phyloP scores from a whole-genome alignment of 2,329 filamentous ascomycete species.

The Epichloe brachyelytri region DNA sequence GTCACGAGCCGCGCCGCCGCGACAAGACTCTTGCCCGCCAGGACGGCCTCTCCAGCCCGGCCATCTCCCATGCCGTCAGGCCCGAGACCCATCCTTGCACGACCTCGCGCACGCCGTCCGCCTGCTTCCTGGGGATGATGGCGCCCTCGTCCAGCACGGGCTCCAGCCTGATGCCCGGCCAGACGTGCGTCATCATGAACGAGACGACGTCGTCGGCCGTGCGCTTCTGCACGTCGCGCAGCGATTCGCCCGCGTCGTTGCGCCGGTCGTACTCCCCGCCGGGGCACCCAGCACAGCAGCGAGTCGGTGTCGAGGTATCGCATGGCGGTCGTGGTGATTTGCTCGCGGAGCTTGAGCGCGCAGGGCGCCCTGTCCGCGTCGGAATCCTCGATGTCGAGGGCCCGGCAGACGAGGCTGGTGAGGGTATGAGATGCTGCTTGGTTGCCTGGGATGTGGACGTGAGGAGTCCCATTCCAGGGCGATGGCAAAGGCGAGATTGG shows the following conservation, averaged over 20 bases:
- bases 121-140: conserved; percentile 65
- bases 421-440: conserved; percentile 82
- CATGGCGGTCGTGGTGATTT: conserved; percentile 58
- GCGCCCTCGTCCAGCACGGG: conserved; percentile 70
- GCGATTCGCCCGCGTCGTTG: conserved; percentile 38
- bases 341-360: conserved; percentile 42
- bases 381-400: conserved; percentile 64
- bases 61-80: conserved; percentile 67
- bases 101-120: conserved; percentile 59
- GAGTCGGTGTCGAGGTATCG: conserved; percentile 88
- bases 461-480: conserved; percentile 91
- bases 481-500: conserved; percentile 69
- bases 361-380: conserved; percentile 30
- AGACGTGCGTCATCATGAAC: conserved; percentile 59
- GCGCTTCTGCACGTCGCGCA: conserved; percentile 61
- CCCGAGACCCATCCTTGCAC: conserved; percentile 65
- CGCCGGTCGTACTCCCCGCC: conserved; percentile 32
- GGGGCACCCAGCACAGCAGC: conserved; percentile 74
- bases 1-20: conserved; percentile 63
- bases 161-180: conserved; percentile 67
- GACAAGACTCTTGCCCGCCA: conserved; percentile 80
- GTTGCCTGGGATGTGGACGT: conserved; percentile 71
- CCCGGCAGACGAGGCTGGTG: conserved; percentile 73
- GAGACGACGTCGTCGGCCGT: conserved; percentile 58
- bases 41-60: conserved; percentile 72